Percentiles rank a stretch among this genome's conserved stretches.
Conservation (phyloP, 2,329 filamentous ascomycete genomes). For the Neofusicoccum ribis region DNA sequence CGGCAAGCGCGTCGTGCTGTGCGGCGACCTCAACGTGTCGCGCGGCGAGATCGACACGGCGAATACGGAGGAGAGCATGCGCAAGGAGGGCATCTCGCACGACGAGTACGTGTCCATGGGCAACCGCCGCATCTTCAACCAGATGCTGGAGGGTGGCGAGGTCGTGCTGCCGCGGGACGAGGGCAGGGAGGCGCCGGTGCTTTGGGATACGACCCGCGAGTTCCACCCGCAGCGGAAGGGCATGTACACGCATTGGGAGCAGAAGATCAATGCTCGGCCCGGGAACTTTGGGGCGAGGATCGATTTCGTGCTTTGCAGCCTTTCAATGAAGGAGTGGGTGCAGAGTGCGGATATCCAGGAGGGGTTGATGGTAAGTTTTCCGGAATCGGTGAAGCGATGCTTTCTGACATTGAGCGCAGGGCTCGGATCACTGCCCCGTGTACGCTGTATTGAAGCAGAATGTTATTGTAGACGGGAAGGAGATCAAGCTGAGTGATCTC, state of each 20-base stretch:
- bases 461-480: slow-evolving; percentile 53
- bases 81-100: slow-evolving; percentile 66
- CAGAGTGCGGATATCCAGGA: slow-evolving; percentile 83
- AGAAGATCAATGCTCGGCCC: slow-evolving; percentile 90
- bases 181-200: slow-evolving; percentile 67
- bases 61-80: slow-evolving; percentile 68
- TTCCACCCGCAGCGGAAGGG: slow-evolving; percentile 78
- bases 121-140: slow-evolving; percentile 77
- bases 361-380: slow-evolving; percentile 66
- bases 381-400: background rate
- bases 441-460: slow-evolving; percentile 71
- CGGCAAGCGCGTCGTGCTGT: slow-evolving; percentile 82
- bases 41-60: slow-evolving; percentile 72
- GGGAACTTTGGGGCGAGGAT: slow-evolving; percentile 92
- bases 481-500: slow-evolving; percentile 65
- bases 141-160: slow-evolving; percentile 73
- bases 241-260: slow-evolving; percentile 99
- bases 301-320: slow-evolving; percentile 86
- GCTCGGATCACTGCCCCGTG: slow-evolving; percentile 95
- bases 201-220: slow-evolving; percentile 81
- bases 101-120: slow-evolving; percentile 73
- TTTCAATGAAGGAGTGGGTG: slow-evolving; percentile 79
- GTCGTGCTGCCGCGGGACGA: slow-evolving; percentile 67
- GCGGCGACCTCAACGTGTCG: slow-evolving; percentile 85
- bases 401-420: slow-evolving; percentile 45